A percentile compares a stretch with the other conserved stretches of the same genome.
phyloP scores from a whole-genome alignment of 306 rosid genomes.

The Castanea sativa region DNA sequence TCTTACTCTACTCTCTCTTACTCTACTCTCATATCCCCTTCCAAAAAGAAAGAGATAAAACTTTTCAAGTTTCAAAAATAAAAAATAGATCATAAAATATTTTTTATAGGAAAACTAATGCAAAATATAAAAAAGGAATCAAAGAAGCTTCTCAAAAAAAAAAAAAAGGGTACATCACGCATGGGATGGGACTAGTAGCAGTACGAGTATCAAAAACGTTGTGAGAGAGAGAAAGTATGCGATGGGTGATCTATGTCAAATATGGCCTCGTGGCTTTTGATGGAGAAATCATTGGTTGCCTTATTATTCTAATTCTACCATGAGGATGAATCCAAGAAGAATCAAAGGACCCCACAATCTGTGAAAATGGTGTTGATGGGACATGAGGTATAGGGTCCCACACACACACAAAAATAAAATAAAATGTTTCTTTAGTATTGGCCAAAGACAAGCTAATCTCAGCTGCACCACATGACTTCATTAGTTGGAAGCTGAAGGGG shows the following conservation, averaged over 20 bases:
- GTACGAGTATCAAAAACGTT: background rate
- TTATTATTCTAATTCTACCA: background rate
- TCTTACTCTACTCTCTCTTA: no score
- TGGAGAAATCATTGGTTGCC: conserved; percentile 32
- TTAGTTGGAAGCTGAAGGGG: conserved; percentile 48
- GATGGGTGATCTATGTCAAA: conserved; percentile 12
- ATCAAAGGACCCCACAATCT: conserved; percentile 23
- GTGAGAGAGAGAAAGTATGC: background rate
- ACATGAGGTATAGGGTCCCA: conserved; percentile 31
- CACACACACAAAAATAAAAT: background rate
- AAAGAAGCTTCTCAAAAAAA: no score
- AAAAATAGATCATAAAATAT: no score
- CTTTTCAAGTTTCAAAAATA: no score
- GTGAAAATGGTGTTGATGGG: conserved; percentile 40
- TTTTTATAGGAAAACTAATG: no score
- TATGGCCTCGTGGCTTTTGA: background rate
- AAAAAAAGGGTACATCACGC: background rate
- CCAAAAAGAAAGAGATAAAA: no score
- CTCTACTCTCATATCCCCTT: no score
- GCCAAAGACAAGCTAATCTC: conserved; percentile 53
- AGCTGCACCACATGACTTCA: conserved; percentile 61
- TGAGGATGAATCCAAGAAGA: conserved; percentile 13
- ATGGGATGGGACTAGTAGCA: background rate
- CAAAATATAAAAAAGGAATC: no score
- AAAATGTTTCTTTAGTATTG: conserved; percentile 23